Base-by-base conservation (phyloP, 225 moss, liverwort and hornwort genomes). In the Thuidium tamariscinum region DNA sequence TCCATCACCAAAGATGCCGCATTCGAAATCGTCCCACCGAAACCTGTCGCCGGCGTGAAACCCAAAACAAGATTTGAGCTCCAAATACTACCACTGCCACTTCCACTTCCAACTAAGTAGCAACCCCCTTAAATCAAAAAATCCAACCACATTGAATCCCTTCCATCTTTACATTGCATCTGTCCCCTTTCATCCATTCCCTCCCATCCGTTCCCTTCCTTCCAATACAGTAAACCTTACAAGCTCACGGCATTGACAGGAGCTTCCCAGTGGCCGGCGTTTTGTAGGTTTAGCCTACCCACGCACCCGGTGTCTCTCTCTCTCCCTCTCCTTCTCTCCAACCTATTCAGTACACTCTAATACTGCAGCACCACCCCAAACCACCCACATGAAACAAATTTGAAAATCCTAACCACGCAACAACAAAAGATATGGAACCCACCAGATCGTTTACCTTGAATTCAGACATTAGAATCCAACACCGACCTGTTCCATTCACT, bases 391-490 rank as follows among this genome's bases (percentile, higher is more conserved):
- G 60, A 79, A 20, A 15, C 34, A 11, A 70, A 81, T 64, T 25
- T 7, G 65, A n/a, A 48, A 36, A 65, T 59, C 34, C 80, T 2
- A 26, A 32, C 23, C 55, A 20, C 39, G 39, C 68, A 42, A 41
- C 18, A 68, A 13, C 81, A 25, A 37, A 44, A 55, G 22, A 46
- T 29, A 29, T 54, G 68, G 69, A 86, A 83, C 86, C 77, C 67
- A 16, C 75, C 13, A 83, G 81, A 77, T 57, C 70, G 34, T 77
- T 81, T 81, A 89, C 91, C 89, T 79, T 83, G 44, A 85, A 74
- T 85, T 80, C 70, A 46, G 68, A 76, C 87, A 86, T 80, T 88
- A 87, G 79, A 87, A 87, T 74, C 89, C 89, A 82, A 83, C 78
- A 87, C 68, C 87, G 87, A 68, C 70, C 86, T 64, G 80, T 9